These are phyloP conservation scores for Rhizophora mangle DNA, from an alignment of 345 rosid genomes.

Conservation along the genomic window DNA sequence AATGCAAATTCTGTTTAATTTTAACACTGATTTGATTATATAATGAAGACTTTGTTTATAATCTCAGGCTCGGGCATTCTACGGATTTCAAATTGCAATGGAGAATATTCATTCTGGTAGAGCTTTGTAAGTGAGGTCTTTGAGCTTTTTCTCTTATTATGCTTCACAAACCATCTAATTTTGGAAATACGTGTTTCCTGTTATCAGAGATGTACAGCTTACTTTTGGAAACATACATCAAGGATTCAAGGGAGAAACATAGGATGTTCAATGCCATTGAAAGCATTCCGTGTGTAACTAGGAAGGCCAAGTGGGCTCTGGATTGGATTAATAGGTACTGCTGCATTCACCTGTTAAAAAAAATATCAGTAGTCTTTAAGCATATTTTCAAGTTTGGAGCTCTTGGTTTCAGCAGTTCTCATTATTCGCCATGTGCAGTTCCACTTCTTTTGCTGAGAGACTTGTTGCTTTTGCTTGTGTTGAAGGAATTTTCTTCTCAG, in stretches of 20 bases:
- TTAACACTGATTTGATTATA: slow-evolving; percentile 8
- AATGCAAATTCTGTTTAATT: no score
- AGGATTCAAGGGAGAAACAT: slow-evolving; percentile 78
- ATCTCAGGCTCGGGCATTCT: slow-evolving; percentile 86
- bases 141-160: not conserved
- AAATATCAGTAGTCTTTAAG: not conserved
- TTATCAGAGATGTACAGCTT: slow-evolving; percentile 83
- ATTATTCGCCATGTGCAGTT: slow-evolving; percentile 40
- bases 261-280: slow-evolving; percentile 81
- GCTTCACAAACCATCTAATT: slow-evolving; percentile 12
- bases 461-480: slow-evolving; percentile 87
- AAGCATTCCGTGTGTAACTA: slow-evolving; percentile 68
- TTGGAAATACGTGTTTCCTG: slow-evolving; percentile 6
- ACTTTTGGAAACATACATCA: slow-evolving; percentile 86
- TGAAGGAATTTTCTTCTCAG: slow-evolving; percentile 93
- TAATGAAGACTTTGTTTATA: slow-evolving; percentile 19
- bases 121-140: slow-evolving; percentile 18
- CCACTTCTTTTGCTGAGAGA: slow-evolving; percentile 69
- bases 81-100: slow-evolving; percentile 93
- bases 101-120: slow-evolving; percentile 95
- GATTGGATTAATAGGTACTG: slow-evolving; percentile 74
- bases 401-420: slow-evolving; percentile 9
- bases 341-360: not conserved
- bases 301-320: slow-evolving; percentile 80
- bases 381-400: not conserved